Evolutionary conservation across 108 stramenopile genomes (phyloP).

Genomic region (Halocafeteria seosinensis): DNA sequence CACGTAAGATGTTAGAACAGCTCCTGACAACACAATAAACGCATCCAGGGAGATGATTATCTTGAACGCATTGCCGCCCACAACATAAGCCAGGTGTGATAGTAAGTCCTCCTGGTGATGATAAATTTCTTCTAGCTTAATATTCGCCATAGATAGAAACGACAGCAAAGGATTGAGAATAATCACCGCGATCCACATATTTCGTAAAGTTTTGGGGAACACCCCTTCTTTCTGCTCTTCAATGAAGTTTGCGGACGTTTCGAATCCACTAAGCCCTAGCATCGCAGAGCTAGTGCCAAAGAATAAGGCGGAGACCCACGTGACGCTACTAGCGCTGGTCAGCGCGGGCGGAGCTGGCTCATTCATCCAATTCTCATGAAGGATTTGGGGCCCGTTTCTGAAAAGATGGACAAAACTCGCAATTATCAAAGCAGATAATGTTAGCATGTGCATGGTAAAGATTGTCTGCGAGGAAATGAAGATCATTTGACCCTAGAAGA

Average conservation of each 20-base stretch:
- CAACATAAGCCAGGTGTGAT: slow-evolving; percentile 37
- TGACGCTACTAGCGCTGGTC: too few relatives aligned
- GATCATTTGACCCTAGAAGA: too few relatives aligned
- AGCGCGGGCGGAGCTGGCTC: too few relatives aligned
- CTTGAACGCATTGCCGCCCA: slow-evolving; percentile 23
- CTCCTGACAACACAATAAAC: slow-evolving; percentile 46
- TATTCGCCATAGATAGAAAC: slow-evolving; percentile 33
- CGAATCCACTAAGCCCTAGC: slow-evolving; percentile 52
- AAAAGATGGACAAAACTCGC: slow-evolving; percentile 25
- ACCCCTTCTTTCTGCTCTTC: slow-evolving; percentile 43
- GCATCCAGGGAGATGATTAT: slow-evolving; percentile 36
- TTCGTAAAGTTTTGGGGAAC: slow-evolving; percentile 40
- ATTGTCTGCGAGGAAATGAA: too few relatives aligned
- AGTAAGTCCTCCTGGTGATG: slow-evolving; percentile 35
- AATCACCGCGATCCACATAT: slow-evolving; percentile 44
- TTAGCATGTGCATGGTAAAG: slow-evolving; percentile 39
- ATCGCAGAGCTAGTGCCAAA: slow-evolving; percentile 46
- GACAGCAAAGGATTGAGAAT: slow-evolving; percentile 46
- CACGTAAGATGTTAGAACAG: slow-evolving; percentile 46
- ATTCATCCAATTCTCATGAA: slow-evolving; percentile 26
- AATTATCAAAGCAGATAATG: slow-evolving; percentile 23
- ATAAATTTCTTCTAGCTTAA: slow-evolving; percentile 35
- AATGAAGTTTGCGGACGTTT: slow-evolving; percentile 44
- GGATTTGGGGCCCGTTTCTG: slow-evolving; percentile 15
- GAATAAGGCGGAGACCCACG: too few relatives aligned